Evolutionary conservation across 176 grass and related monocot genomes (phyloP).

Genomic region (Rhipidocladum racemiflorum): DNA sequence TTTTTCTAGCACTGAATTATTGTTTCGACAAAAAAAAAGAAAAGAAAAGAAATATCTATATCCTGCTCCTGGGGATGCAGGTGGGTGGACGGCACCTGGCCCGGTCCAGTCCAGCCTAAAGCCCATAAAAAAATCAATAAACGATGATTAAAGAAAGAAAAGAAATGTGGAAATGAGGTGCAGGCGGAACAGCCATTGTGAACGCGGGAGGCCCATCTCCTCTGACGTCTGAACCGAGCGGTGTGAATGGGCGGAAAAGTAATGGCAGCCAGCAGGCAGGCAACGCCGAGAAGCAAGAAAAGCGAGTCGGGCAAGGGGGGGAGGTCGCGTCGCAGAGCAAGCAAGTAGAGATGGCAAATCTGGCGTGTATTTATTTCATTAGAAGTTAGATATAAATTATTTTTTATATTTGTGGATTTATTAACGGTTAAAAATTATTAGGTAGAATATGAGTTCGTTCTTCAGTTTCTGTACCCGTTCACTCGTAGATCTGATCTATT

Average conservation of each 20-base stretch:
- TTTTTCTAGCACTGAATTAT: background rate
- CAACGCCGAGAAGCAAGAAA: constrained; percentile 41
- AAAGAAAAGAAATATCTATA: background rate
- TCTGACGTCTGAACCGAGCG: constrained; percentile 1
- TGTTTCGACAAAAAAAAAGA: background rate
- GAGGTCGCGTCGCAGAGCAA: constrained; percentile 20
- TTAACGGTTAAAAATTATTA: too few relatives aligned
- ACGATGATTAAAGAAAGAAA: background rate
- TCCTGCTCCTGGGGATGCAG: background rate
- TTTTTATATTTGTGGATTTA: too few relatives aligned
- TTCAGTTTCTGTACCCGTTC: too few relatives aligned
- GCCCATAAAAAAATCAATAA: background rate
- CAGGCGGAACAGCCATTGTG: constrained; percentile 45
- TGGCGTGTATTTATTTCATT: too few relatives aligned
- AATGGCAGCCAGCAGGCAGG: constrained; percentile 44
- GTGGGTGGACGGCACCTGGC: constrained; percentile 11
- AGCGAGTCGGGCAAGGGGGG: background rate
- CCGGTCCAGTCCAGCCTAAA: background rate
- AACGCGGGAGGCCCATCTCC: constrained; percentile 2
- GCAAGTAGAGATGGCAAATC: too few relatives aligned
- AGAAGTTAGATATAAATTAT: too few relatives aligned
- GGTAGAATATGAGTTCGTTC: too few relatives aligned
- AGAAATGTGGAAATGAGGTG: constrained; percentile 30
- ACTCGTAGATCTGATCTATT: too few relatives aligned
- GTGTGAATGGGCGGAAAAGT: constrained; percentile 55